Evolutionary conservation across 163 green algal species (phyloP), one percentile per base, ranked within the genome.

Genomic region (Scenedesmus sp.): DNA sequence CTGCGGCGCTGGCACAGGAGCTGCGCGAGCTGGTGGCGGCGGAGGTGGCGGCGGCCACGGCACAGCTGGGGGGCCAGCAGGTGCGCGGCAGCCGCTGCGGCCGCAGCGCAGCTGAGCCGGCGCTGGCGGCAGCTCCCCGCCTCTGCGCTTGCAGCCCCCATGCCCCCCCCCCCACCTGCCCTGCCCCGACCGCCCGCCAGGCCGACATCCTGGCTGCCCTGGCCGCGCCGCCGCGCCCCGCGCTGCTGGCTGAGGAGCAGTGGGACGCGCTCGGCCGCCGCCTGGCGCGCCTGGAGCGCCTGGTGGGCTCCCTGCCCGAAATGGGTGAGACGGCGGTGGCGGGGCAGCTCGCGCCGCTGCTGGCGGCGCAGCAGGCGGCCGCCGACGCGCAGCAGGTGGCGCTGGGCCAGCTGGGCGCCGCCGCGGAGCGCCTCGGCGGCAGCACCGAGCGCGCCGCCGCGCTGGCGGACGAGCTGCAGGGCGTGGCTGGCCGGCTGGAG

Each of bases 231-330:
- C 72, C 80, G 6, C 33, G 57, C 34, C 70, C 84, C 7, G 57
- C 64, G 0, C 36, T 58, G 26, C 57, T 91, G 47, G 83, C 84
- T 4, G 85, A 87, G 0, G 85, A 87, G 58, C 87, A 91, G 60
- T 91, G 87, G 87, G 74, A 83, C 31, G 87, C 87, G 2, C 80
- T 91, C 54, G 87, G 87, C 18, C 69, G 77, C 33, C 77, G 87
- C 15, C 84, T 91, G n/a, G 72, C 67, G 5, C 65, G 78, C 0
- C 71, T 89, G 28, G 84, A 91, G 63, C 64, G 60, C 0, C 75
- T 86, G 60, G 77, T 89, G n/a, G 82, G 91, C 31, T 73, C 72
- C 9, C 17, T 89, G 7, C 81, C 85, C 2, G 82, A 74, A 36
- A 63, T 69, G 3, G 74, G 62, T 17, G 70, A 83, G 34, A 48